These are phyloP conservation scores for Clathrospora elynae DNA, from an alignment of 2,329 filamentous ascomycete species.

Conservation along the genomic window DNA sequence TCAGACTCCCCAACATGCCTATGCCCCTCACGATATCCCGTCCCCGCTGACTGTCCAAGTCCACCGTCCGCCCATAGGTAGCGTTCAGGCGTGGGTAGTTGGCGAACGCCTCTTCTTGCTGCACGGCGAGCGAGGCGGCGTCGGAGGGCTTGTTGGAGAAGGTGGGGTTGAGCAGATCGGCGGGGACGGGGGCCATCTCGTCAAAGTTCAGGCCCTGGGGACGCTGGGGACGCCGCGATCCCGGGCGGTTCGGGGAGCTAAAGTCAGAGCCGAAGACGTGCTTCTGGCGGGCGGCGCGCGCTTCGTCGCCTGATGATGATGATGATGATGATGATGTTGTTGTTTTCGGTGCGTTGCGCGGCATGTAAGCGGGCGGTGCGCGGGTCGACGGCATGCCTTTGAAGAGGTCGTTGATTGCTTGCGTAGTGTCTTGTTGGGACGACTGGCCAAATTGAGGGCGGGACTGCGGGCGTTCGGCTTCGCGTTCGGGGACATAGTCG, in stretches of 20 bases:
- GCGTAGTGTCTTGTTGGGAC: slow-evolving; percentile 16
- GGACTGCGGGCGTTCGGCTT: slow-evolving; percentile 1
- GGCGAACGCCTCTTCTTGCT: slow-evolving; percentile 28
- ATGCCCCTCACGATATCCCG: slow-evolving; percentile 58
- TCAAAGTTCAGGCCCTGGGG: slow-evolving; percentile 20
- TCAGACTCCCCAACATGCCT: slow-evolving; percentile 48
- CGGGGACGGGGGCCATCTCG: slow-evolving; percentile 26
- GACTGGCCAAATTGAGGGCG: slow-evolving; percentile 3
- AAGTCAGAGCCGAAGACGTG: slow-evolving; percentile 30
- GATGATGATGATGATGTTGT: no score
- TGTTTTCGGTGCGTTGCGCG: neutral
- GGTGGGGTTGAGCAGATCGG: slow-evolving; percentile 19
- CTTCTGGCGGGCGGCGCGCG: slow-evolving; percentile 6
- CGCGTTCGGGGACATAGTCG: slow-evolving; percentile 1
- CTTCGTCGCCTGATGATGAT: slow-evolving; percentile 9
- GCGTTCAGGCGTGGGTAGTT: slow-evolving; percentile 47
- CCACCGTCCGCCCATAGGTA: slow-evolving; percentile 49
- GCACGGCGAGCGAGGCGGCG: slow-evolving; percentile 16
- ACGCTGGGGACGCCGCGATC: slow-evolving; percentile 4
- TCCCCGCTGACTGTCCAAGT: slow-evolving; percentile 40
- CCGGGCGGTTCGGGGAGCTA: slow-evolving; percentile 7
- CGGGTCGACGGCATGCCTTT: slow-evolving; percentile 11
- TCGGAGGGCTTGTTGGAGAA: slow-evolving; percentile 27
- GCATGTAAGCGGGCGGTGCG: slow-evolving; percentile 4
- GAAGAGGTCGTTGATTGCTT: slow-evolving; percentile 36